Evolutionary conservation across 2,329 filamentous ascomycete genomes (phyloP).

Genomic region (Leptoxyphium fumago): DNA sequence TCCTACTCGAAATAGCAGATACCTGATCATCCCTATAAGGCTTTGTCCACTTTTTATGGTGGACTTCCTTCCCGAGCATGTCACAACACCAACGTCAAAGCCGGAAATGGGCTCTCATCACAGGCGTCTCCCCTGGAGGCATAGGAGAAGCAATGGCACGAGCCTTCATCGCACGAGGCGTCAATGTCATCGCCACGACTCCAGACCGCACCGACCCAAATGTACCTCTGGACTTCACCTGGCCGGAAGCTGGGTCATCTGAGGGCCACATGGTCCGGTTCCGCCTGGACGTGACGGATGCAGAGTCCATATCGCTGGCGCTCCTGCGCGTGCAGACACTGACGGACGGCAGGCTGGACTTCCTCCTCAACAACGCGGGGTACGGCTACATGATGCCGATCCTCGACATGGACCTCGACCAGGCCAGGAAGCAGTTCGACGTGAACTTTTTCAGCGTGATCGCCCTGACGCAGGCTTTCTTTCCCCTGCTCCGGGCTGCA

Average conservation of each 20-base stretch:
- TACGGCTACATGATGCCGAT: conserved; percentile 16
- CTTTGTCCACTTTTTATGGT: no score
- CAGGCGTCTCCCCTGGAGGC: conserved; percentile 33
- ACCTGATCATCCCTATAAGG: no score
- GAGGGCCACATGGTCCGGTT: conserved; percentile 17
- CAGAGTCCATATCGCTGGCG: conserved; percentile 21
- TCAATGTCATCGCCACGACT: conserved; percentile 28
- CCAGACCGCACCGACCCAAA: conserved; percentile 16
- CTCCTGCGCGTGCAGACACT: conserved; percentile 16
- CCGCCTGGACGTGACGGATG: conserved; percentile 28
- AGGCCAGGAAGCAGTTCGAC: conserved; percentile 35
- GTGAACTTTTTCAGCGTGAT: conserved; percentile 36
- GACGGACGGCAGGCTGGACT: conserved; percentile 25
- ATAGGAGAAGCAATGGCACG: conserved; percentile 33
- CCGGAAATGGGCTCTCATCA: conserved; percentile 32
- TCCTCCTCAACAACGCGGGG: conserved; percentile 36
- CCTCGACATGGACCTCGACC: conserved; percentile 16
- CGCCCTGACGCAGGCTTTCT: conserved; percentile 25
- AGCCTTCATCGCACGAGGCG: conserved; percentile 29
- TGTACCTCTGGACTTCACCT: background rate
- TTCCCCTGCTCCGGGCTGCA: conserved; percentile 31
- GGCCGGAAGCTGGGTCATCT: background rate
- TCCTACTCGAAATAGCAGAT: no score
- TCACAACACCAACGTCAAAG: background rate
- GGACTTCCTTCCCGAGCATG: background rate